Conservation (phyloP, 306 rosid genomes). For the Cyclanthera cordifolia region DNA sequence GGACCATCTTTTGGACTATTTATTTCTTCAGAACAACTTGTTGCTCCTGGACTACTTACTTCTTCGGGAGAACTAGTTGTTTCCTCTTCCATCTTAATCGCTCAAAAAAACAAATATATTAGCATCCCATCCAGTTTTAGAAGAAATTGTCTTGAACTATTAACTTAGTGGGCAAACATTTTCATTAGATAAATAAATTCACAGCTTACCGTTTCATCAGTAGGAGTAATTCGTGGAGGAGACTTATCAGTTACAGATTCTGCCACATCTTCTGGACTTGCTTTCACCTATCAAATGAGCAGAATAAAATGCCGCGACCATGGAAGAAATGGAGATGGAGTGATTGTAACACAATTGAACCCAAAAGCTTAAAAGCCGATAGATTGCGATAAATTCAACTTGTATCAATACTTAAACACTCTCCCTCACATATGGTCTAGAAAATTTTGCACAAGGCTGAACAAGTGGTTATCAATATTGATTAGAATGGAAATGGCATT, state of each 20-base stretch:
- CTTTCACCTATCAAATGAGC: conserved; percentile 26
- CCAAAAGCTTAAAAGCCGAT: background rate
- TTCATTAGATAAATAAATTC: conserved; percentile 8
- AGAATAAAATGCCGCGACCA: background rate
- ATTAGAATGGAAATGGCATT: background rate
- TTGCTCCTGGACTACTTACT: conserved; percentile 19
- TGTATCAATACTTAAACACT: background rate
- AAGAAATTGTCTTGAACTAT: background rate
- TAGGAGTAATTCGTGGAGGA: conserved; percentile 29
- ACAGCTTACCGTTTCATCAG: conserved; percentile 36
- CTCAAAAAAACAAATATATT: background rate
- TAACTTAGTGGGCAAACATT: background rate
- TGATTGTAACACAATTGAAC: background rate
- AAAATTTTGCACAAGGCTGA: background rate
- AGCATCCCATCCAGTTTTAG: background rate
- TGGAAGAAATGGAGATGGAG: background rate
- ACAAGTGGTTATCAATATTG: background rate
- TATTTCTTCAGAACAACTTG: background rate
- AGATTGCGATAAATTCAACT: background rate
- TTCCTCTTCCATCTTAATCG: conserved; percentile 44
- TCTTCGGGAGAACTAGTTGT: conserved; percentile 19
- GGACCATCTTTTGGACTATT: background rate
- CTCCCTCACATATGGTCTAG: background rate
- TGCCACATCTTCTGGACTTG: conserved; percentile 27
- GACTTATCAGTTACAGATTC: conserved; percentile 23